A percentile compares a stretch with the other conserved stretches of the same genome.
These are phyloP conservation scores for Solanum medicagineum DNA, from an alignment of 257 asterid genomes.

Conservation along the genomic window DNA sequence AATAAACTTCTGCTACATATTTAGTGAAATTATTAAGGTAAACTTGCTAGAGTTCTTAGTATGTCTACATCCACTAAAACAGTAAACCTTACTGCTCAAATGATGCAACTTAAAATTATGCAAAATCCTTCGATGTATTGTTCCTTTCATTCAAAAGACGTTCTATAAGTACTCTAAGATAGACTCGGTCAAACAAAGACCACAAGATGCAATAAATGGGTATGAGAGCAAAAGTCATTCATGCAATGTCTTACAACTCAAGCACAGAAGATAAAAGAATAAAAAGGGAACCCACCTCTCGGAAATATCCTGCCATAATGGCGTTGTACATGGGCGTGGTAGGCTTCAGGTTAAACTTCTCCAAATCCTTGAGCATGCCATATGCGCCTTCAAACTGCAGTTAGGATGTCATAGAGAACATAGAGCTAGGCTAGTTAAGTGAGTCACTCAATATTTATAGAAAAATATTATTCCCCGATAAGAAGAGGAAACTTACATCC, in stretches of 20 bases:
- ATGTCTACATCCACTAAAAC: not conserved
- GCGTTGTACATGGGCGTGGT: conserved; percentile 52
- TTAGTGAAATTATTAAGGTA: not conserved
- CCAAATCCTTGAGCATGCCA: conserved; percentile 46
- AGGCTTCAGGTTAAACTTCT: conserved; percentile 33
- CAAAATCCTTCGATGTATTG: not conserved
- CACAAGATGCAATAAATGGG: not conserved
- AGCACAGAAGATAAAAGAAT: not conserved
- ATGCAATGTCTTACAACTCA: not conserved
- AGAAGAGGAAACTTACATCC: conserved; percentile 43
- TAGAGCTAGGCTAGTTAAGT: not conserved
- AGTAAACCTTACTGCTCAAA: not conserved
- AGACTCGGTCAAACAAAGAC: not conserved
- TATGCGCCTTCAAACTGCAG: conserved; percentile 89
- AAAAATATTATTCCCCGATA: not conserved
- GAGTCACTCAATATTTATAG: not conserved
- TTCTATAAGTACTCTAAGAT: not conserved
- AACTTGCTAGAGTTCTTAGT: not conserved
- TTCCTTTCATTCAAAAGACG: not conserved
- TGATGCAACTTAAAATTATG: not conserved
- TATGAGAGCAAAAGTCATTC: not conserved
- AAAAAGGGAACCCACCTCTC: conserved; percentile 40
- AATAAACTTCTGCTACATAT: not conserved
- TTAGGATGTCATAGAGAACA: not conserved
- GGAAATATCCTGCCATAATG: conserved; percentile 71